A percentile compares a stretch with the other conserved stretches of the same genome.
Conservation (phyloP, 1,139 yeast species). For the Zygosaccharomyces sapae region DNA sequence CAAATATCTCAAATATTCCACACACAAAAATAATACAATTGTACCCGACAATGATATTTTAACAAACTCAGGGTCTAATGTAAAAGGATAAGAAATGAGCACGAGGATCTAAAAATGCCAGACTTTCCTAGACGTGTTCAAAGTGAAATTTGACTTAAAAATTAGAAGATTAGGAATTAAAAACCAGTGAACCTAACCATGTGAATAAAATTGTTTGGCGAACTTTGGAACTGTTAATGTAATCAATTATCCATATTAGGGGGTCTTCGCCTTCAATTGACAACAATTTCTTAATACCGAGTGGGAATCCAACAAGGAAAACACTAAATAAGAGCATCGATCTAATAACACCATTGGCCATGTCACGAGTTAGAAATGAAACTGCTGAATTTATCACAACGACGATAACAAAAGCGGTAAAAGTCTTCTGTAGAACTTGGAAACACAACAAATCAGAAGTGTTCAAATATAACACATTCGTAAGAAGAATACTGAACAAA, state of each 20-base stretch:
- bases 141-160: constrained; percentile 36
- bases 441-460: constrained; percentile 24
- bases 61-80: constrained; percentile 43
- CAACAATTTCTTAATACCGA: constrained; percentile 20
- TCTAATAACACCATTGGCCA: constrained; percentile 13
- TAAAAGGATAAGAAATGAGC: constrained; percentile 41
- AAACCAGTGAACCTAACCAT: constrained; percentile 35
- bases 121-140: constrained; percentile 48
- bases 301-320: constrained; percentile 31
- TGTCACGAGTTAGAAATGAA: constrained; percentile 13
- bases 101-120: constrained; percentile 49
- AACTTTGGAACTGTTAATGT: constrained; percentile 24
- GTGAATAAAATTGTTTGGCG: constrained; percentile 31
- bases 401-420: constrained; percentile 32
- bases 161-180: constrained; percentile 38
- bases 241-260: constrained; percentile 34
- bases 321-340: constrained; percentile 17
- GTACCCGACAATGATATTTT: constrained; percentile 45
- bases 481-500: constrained; percentile 37
- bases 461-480: constrained; percentile 34
- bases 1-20: constrained; percentile 53
- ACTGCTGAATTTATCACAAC: constrained; percentile 28
- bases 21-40: constrained; percentile 46
- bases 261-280: constrained; percentile 29
- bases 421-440: constrained; percentile 34